A percentile compares a stretch with the other conserved stretches of the same genome.
Conservation (phyloP, 2,329 filamentous ascomycete genomes). For the Sarocladium strictum region DNA sequence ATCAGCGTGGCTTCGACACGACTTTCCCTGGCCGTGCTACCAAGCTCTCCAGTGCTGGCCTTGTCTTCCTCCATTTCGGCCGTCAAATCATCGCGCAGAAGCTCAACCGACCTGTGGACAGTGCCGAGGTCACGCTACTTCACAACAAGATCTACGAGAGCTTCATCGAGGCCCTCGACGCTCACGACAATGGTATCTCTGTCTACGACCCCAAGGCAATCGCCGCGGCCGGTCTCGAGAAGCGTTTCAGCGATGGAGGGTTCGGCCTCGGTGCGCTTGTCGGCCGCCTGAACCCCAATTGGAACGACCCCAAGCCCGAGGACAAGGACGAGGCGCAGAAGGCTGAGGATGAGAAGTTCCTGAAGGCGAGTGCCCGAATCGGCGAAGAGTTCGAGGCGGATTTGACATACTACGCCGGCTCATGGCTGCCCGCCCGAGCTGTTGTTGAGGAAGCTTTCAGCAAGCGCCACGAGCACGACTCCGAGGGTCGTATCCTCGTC, state of each 20-base stretch:
- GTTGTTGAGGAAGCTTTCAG: conserved; percentile 73
- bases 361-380: conserved; percentile 71
- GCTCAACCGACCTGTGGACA: conserved; percentile 46
- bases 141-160: conserved; percentile 87
- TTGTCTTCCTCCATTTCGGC: conserved; percentile 96
- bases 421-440: conserved; percentile 84
- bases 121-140: conserved; percentile 64
- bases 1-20: conserved; percentile 84
- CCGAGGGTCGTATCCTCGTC: conserved; percentile 71
- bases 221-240: conserved; percentile 65
- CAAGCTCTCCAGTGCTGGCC: conserved; percentile 87
- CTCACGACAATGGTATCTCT: conserved; percentile 93
- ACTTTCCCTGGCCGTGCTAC: conserved; percentile 80
- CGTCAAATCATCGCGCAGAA: conserved; percentile 66
- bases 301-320: conserved; percentile 59
- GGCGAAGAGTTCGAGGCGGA: conserved; percentile 83
- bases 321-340: conserved; percentile 74
- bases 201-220: conserved; percentile 69
- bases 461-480: conserved; percentile 60
- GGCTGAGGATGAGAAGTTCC: conserved; percentile 77
- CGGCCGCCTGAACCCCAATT: conserved; percentile 69
- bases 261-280: conserved; percentile 85
- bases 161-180: conserved; percentile 94
- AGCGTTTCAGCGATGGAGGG: conserved; percentile 75
- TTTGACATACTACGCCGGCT: conserved; percentile 65